Conservation (phyloP, 1,139 yeast species). For the Lodderomyces orthopsilosis region DNA sequence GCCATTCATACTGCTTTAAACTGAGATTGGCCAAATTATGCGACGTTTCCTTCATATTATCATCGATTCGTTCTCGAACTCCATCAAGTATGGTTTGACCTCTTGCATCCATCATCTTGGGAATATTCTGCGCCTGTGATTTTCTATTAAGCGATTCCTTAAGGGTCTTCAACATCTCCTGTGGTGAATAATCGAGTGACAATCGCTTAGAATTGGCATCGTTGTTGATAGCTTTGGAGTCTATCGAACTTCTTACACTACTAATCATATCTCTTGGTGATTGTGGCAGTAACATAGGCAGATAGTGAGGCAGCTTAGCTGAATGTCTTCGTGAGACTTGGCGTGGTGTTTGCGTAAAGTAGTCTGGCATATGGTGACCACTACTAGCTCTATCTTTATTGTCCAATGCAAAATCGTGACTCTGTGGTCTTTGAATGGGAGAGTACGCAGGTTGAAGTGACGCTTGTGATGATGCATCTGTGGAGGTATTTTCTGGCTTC, state of each 20-base stretch:
- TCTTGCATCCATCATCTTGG: constrained; percentile 1
- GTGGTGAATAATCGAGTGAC: constrained; percentile 23
- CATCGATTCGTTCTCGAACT: neutral
- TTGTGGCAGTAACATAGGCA: constrained; percentile 7
- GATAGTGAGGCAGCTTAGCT: neutral
- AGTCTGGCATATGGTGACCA: neutral
- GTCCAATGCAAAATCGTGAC: neutral
- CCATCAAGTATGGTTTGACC: neutral
- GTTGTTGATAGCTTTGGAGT: constrained; percentile 19
- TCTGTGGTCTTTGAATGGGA: neutral
- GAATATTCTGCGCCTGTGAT: constrained; percentile 10
- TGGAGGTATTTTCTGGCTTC: neutral
- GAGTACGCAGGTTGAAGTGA: constrained; percentile 1
- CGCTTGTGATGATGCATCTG: neutral
- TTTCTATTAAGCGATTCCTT: constrained; percentile 26
- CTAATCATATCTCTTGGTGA: constrained; percentile 25
- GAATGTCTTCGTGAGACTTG: neutral
- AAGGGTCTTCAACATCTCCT: constrained; percentile 27
- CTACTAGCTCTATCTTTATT: neutral
- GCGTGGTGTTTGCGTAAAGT: constrained; percentile 2
- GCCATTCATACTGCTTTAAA: constrained; percentile 8
- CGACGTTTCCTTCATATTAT: constrained; percentile 10
- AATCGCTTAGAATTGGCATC: constrained; percentile 18
- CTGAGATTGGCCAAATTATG: constrained; percentile 8
- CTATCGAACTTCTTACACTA: constrained; percentile 23